A percentile compares a stretch with the other conserved stretches of the same genome.
Evolutionary conservation across 768 basidiomycete genomes (phyloP).

Genomic region (Rickenella mellea): DNA sequence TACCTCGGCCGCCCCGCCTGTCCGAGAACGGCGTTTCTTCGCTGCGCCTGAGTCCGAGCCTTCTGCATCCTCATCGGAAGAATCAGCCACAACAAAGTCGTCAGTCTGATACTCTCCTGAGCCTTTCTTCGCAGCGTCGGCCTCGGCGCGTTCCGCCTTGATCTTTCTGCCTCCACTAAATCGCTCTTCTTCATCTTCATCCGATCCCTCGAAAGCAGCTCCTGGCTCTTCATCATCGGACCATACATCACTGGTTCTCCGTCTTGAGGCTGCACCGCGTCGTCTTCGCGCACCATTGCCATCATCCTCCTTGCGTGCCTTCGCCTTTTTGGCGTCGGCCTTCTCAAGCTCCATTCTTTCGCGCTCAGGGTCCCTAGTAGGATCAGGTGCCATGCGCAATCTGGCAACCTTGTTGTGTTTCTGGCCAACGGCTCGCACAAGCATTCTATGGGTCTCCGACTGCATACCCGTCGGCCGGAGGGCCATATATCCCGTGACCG

Average conservation of each 20-base stretch:
- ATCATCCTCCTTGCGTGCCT: constrained; percentile 41
- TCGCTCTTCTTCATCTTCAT: constrained; percentile 35
- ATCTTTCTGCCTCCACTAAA: constrained; percentile 28
- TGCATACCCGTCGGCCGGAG: constrained; percentile 86
- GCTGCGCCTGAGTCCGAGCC: constrained; percentile 17
- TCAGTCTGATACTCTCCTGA: constrained; percentile 73
- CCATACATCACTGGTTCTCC: constrained; percentile 38
- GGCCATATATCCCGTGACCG: constrained; percentile 75
- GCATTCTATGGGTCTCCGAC: constrained; percentile 80
- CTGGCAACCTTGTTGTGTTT: constrained; percentile 76
- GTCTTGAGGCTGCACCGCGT: constrained; percentile 27
- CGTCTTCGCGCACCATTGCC: constrained; percentile 37
- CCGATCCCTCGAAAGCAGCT: constrained; percentile 5
- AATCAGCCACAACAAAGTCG: constrained; percentile 76
- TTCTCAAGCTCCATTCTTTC: constrained; percentile 62
- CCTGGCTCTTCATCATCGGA: constrained; percentile 54
- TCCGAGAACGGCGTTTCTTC: constrained; percentile 27
- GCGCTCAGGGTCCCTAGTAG: constrained; percentile 65
- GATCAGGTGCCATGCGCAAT: constrained; percentile 72
- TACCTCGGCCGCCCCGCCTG: constrained; percentile 28
- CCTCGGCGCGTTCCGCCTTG: constrained; percentile 34
- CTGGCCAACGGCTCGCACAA: constrained; percentile 79
- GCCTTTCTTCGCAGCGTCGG: constrained; percentile 40
- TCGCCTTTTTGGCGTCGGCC: constrained; percentile 54
- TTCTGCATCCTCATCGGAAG: constrained; percentile 52